Evolutionary conservation across 2,329 filamentous ascomycete species (phyloP), one percentile per base, ranked within the genome.

Genomic region (Neoarthrinium moseri): DNA sequence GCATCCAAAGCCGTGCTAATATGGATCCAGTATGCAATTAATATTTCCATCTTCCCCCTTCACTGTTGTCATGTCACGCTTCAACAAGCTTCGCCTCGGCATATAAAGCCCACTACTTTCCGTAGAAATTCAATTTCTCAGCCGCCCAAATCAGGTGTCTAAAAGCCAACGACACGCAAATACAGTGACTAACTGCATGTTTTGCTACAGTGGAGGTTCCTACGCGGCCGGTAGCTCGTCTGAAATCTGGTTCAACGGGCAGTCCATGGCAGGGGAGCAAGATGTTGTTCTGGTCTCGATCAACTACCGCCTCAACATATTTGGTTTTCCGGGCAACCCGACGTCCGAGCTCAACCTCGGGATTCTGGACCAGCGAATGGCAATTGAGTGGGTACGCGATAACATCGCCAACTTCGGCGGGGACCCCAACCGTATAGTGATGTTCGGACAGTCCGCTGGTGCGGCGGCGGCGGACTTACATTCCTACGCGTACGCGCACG

Each of bases 401-500:
- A 74, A 75, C 51, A 68, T 73, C 23, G 60, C 51, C 7, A 57
- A 52, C 2, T 76, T 76, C 50, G 70, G 70, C 24, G 73, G 73
- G 17, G 66, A 70, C 46, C 55, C 62, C 2, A 40, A 51, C 6
- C 52, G 56, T 4, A 69, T 72, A 36, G 60, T 62, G 1, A 57
- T 71, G 12, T 64, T 64, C 34, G 71, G 71, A 4, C 65, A 71
- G 55, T 71, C 69, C 36, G 69, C 71, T 10, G 69, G 71, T 17
- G 49, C 64, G 1, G 62, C 69, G 0, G 58, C 66, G 1, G 69
- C 70, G 0, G 74, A 78, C 50, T 69, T 71, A 54, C 75, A 71
- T 62, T 65, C 71, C 5, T 78, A 75, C 42, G 71, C 75, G 3
- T 76, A 72, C 72, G 38, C 52, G 2, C 46, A 71, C 0, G 72